A percentile compares a stretch with the other conserved stretches of the same genome.
phyloP scores from a whole-genome alignment of 2,329 filamentous ascomycete genomes.

The Exophiala bonariae region DNA sequence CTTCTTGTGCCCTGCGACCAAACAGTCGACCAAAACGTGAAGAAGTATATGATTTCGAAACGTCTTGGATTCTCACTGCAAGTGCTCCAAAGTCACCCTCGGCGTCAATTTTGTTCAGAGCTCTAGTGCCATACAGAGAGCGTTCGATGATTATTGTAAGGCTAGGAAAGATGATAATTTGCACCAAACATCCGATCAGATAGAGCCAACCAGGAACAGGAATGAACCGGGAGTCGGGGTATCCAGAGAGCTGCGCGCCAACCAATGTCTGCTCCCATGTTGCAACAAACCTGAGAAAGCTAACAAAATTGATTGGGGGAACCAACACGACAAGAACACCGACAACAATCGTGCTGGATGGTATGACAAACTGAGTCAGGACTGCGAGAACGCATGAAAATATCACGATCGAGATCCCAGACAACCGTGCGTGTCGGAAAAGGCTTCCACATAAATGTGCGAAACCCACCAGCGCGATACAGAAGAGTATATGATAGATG shows the following conservation, averaged over 20 bases:
- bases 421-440: constrained; percentile 83
- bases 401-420: constrained; percentile 75
- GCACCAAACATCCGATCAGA: constrained; percentile 72
- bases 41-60: no score
- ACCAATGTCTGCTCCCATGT: constrained; percentile 69
- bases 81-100: no score
- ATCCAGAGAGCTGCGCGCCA: constrained; percentile 58
- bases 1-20: no score
- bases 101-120: no score
- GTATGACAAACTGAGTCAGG: constrained; percentile 71
- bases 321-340: constrained; percentile 75
- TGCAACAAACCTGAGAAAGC: constrained; percentile 72
- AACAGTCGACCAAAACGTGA: no score
- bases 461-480: constrained; percentile 73
- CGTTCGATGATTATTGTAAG: no score
- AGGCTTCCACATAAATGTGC: constrained; percentile 77
- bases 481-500: constrained; percentile 72
- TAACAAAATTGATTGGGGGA: constrained; percentile 81
- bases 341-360: constrained; percentile 62
- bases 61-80: no score
- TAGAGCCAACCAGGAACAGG: constrained; percentile 69
- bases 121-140: no score
- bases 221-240: constrained; percentile 65
- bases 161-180: constrained; percentile 74
- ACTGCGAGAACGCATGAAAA: constrained; percentile 73